Conservation (phyloP, 2,329 filamentous ascomycete species). For the Plenodomus lindquistii region DNA sequence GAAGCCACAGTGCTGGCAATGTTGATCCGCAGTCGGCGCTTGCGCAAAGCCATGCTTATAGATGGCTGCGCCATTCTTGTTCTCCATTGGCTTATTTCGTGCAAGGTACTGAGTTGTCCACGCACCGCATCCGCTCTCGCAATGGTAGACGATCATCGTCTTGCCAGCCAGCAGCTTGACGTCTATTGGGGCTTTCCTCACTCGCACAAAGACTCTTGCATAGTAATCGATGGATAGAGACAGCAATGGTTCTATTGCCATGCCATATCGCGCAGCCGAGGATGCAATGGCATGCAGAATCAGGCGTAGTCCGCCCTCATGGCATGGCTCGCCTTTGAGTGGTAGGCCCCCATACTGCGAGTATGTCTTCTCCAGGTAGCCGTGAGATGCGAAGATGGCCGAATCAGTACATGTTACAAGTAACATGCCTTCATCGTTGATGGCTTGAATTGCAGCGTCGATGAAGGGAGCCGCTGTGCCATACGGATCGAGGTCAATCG, state of each 20-base stretch:
- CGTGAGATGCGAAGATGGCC: constrained; percentile 89
- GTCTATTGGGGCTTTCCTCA: constrained; percentile 76
- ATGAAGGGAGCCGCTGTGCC: constrained; percentile 92
- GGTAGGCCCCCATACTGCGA: constrained; percentile 91
- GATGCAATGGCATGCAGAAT: constrained; percentile 82
- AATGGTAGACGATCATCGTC: constrained; percentile 91
- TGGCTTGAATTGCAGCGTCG: constrained; percentile 83
- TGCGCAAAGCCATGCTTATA: constrained; percentile 79
- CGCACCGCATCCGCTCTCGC: constrained; percentile 86
- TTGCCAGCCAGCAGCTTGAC: constrained; percentile 91
- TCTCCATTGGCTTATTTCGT: constrained; percentile 66
- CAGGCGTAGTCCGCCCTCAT: constrained; percentile 86
- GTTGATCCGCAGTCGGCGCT: constrained; percentile 67
- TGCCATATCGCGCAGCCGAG: constrained; percentile 80
- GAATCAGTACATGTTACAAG: constrained; percentile 98
- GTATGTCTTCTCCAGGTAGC: constrained; percentile 92
- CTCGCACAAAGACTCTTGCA: constrained; percentile 81
- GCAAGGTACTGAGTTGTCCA: constrained; percentile 84
- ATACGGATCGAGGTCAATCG: constrained; percentile 96
- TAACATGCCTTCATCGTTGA: constrained; percentile 85
- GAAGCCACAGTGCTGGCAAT: constrained; percentile 81
- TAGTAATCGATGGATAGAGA: constrained; percentile 98
- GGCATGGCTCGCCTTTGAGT: constrained; percentile 80
- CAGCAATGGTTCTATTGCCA: constrained; percentile 86
- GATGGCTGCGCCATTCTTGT: constrained; percentile 69